phyloP scores from a whole-genome alignment of 2,329 filamentous ascomycete genomes.

The Kalaharituber pfeilii region DNA sequence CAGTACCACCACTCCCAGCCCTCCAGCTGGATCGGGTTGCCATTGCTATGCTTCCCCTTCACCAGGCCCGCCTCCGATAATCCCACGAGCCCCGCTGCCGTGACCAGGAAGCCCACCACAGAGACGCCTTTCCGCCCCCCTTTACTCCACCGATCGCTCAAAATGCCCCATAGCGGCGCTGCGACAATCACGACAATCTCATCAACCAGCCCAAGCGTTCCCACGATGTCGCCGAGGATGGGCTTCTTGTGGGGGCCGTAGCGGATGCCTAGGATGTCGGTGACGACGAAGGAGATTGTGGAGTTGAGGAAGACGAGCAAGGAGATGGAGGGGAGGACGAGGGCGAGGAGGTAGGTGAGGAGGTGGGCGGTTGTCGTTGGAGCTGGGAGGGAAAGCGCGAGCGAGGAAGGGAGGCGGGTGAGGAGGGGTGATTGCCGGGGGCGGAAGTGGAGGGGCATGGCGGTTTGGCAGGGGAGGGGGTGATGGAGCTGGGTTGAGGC shows the following conservation, averaged over 20 bases:
- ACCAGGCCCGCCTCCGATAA: constrained; percentile 56
- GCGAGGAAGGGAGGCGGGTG: background rate
- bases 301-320: constrained; percentile 83
- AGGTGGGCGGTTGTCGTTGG: background rate
- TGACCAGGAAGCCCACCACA: constrained; percentile 63
- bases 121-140: constrained; percentile 34
- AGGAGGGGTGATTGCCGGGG: background rate
- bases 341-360: constrained; percentile 53
- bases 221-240: constrained; percentile 61
- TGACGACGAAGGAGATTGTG: constrained; percentile 68
- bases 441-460: background rate
- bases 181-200: constrained; percentile 67
- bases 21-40: background rate
- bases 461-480: background rate
- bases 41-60: background rate
- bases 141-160: constrained; percentile 39
- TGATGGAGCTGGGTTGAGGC: too few species aligned
- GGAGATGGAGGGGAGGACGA: constrained; percentile 72
- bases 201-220: constrained; percentile 69
- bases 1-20: constrained; percentile 29
- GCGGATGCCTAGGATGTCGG: constrained; percentile 55
- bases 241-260: constrained; percentile 31
- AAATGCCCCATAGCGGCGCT: constrained; percentile 61
- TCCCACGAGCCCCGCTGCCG: constrained; percentile 57
- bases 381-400: background rate